phyloP scores from a whole-genome alignment of 2,329 filamentous ascomycete genomes.

The Ophiostoma sp. region DNA sequence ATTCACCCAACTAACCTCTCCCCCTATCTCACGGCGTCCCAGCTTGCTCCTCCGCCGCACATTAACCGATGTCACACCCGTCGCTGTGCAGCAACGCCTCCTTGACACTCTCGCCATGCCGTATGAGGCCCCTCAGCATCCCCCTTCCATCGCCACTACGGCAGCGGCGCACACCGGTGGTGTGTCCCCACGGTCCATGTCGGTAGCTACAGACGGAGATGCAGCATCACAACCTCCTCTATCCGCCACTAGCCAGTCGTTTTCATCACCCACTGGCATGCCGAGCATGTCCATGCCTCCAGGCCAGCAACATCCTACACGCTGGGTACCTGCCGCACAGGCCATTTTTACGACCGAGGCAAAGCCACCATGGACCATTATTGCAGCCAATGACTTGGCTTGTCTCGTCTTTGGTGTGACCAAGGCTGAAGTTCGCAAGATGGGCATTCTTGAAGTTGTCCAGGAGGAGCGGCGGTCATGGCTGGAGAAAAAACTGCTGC shows the following conservation, averaged over 20 bases:
- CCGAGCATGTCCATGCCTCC: conserved; percentile 49
- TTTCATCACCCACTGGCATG: conserved; percentile 39
- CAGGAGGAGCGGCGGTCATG: conserved; percentile 82
- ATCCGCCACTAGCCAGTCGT: conserved; percentile 31
- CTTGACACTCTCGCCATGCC: conserved; percentile 81
- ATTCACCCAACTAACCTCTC: conserved; percentile 46
- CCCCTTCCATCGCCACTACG: conserved; percentile 1
- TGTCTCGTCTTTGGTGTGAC: conserved; percentile 99
- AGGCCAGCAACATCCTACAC: conserved; percentile 81
- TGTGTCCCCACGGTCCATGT: conserved; percentile 15
- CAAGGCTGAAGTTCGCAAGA: conserved; percentile 86
- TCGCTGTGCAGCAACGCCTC: conserved; percentile 73
- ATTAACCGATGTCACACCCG: conserved; percentile 72
- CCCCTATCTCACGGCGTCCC: conserved; percentile 55
- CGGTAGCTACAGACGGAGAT: conserved; percentile 16
- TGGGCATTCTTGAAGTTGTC: conserved; percentile 93
- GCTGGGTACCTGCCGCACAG: conserved; percentile 86
- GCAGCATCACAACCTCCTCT: conserved; percentile 8
- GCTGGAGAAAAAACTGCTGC: conserved; percentile 77
- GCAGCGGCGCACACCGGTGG: background rate
- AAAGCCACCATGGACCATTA: conserved; percentile 86
- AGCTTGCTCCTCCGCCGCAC: conserved; percentile 67
- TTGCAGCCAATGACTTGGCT: conserved; percentile 91
- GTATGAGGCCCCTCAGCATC: conserved; percentile 45
- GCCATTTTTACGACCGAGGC: conserved; percentile 97